Conservation (phyloP, 352 stramenopile genomes). For the Globisporangium uncinulatum region DNA sequence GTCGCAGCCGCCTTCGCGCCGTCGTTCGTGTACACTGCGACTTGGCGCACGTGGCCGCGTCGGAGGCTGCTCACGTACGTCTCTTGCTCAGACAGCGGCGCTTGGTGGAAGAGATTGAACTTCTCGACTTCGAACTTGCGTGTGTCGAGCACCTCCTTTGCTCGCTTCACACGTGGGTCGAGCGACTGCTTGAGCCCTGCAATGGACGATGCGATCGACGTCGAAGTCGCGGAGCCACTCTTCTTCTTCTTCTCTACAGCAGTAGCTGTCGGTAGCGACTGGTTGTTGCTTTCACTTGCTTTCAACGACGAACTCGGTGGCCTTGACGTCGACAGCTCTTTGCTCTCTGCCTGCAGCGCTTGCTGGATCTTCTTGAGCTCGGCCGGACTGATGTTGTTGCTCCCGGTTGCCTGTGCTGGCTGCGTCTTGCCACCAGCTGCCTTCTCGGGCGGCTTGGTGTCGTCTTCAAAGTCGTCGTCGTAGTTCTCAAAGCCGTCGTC, state of each 20-base stretch:
- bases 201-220: conserved; percentile 57
- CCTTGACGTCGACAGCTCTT: conserved; percentile 30
- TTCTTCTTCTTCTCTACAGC: conserved; percentile 6
- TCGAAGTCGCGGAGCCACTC: conserved; percentile 4
- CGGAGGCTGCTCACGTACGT: conserved; percentile 46
- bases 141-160: conserved; percentile 56
- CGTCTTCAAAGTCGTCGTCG: conserved; percentile 49
- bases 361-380: conserved; percentile 61
- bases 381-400: conserved; percentile 7
- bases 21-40: conserved; percentile 55
- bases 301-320: conserved; percentile 20
- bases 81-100: conserved; percentile 52
- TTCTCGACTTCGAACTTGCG: conserved; percentile 67
- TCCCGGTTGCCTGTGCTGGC: conserved; percentile 16
- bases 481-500: conserved; percentile 69
- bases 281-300: neutral
- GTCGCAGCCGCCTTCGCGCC: conserved; percentile 37
- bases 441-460: conserved; percentile 19
- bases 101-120: conserved; percentile 55
- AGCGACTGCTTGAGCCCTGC: conserved; percentile 65
- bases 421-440: neutral
- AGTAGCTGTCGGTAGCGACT: conserved; percentile 9
- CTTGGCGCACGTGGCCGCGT: conserved; percentile 42
- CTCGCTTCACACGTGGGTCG: conserved; percentile 48
- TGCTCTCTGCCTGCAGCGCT: conserved; percentile 56